Evolutionary conservation across 345 rosid genomes (phyloP), one percentile per base, ranked within the genome.

Genomic region (Populus ilicifolia): DNA sequence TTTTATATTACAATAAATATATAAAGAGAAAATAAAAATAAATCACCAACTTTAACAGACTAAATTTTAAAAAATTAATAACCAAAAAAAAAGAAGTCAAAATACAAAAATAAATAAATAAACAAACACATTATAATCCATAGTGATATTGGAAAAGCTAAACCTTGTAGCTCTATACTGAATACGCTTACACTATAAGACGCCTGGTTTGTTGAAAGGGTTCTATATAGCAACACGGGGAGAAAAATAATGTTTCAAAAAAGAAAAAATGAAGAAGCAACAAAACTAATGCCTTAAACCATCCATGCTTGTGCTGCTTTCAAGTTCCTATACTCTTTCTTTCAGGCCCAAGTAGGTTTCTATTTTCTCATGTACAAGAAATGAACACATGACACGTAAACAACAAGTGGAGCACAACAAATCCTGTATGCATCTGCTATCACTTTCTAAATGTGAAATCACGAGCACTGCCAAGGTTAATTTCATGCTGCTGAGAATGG

Each of bases 391-490:
- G 38, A 17, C 38, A 25, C 13, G 18, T 30, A 18, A 30, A 65
- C 7, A 14, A 0, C n/a, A 5, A 23, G 9, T 16, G 8, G 50
- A 0, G 66, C 61, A 36, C 1, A 39, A 50, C 1, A 39, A 12
- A 69, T 20, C 23, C 25, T 43, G 18, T 20, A 0, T 2, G 23
- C 23, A 59, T 30, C 43, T 27, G 9, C 63, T 11, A 38, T 69
- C 66, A 65, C 5, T 65, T 74, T 30, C 43, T 74, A 64, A 81
- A 81, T 36, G 84, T 64, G 64, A 77, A 77, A 6, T 81, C 83
- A 18, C 68, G 21, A 20, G 46, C 65, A 61, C 63, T 56, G 63
- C 78, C 67, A 9, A 52, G 43, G 44, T 73, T 59, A 17, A 72
- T 68, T 43, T 81, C 81, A 23, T 69, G 84, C 41, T 77, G 78